Evolutionary conservation across 495 filamentous ascomycete species (phyloP).

Genomic region (Elasticomyces elasticus): DNA sequence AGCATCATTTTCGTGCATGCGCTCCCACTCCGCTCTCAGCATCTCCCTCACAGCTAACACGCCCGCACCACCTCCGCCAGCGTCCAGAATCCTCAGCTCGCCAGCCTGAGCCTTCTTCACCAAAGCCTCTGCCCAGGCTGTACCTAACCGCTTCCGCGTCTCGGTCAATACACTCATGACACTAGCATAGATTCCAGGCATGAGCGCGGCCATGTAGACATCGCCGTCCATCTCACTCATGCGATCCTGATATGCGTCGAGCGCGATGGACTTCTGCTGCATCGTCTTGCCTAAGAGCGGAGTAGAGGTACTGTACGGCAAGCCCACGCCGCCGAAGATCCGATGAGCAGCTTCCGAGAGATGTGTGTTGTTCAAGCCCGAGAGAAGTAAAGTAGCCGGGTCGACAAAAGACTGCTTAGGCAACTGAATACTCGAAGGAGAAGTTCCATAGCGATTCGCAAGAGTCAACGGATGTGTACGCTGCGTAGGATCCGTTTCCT

Average conservation of each 20-base stretch:
- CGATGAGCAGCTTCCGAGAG: conserved; percentile 56
- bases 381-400: conserved; percentile 56
- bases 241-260: conserved; percentile 57
- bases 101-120: conserved; percentile 45
- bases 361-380: conserved; percentile 59
- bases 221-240: conserved; percentile 88
- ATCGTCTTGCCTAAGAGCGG: conserved; percentile 39
- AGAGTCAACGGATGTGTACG: conserved; percentile 53
- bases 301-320: conserved; percentile 64
- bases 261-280: conserved; percentile 56
- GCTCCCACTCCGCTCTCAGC: conserved; percentile 65
- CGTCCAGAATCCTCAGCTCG: conserved; percentile 76
- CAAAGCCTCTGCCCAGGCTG: conserved; percentile 63
- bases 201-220: conserved; percentile 63
- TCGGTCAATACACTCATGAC: conserved; percentile 67
- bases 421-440: conserved; percentile 60
- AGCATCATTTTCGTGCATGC: conserved; percentile 44
- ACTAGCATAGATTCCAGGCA: conserved; percentile 73
- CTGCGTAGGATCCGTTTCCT: conserved; percentile 26
- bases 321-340: conserved; percentile 59
- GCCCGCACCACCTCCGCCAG: conserved; percentile 74
- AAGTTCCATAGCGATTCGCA: conserved; percentile 51
- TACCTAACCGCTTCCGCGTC: conserved; percentile 72
- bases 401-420: conserved; percentile 56
- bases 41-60: conserved; percentile 78